Base-by-base conservation (phyloP, 106 monocot genomes). In the Platanthera guangdongensis region DNA sequence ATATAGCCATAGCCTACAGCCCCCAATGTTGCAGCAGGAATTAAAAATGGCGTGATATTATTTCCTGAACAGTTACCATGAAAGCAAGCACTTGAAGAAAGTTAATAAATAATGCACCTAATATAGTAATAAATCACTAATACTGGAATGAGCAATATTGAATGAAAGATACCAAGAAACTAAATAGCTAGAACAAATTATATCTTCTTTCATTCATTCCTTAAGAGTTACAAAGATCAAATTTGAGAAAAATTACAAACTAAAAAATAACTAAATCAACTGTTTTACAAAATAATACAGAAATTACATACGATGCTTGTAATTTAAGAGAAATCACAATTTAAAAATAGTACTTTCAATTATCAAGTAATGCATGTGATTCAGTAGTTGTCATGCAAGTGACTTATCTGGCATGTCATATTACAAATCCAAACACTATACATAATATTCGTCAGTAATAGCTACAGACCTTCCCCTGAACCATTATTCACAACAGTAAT, bases 1-100 rank as follows among this genome's bases (percentile, higher is more conserved):
- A 97, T 93, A 79, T 91, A 93, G 76, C 93, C 93, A 74, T 93
- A 97, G 74, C 91, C 88, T 65, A 91, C 11, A 53, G 83, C 86
- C 19, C 93, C 96, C 73, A 91, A 72, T 30, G 93, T 83, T 45
- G 89, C 93, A 77, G 88, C 93, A 70, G 96, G 93, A 51, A 89
- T 74, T 73, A 91, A 55, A 71, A 97, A 84, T 45, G 88, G 78
- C 62, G 91, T 76, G 28, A 87, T 12, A 65, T 39, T 39, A 60
- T 89, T 83, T 74, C 85, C 93, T 97, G 82, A 50, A 72, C 16
- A 78, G 81, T 39, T 21, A 78, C 22, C 30, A 73, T 3, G 69
- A 28, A 49, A 71, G 70, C 50, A n/a, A 71, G 77, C 47, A 67
- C 51, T 48, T 15, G 54, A 57, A 4, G 7, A 46, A 48, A 71